Base-by-base conservation (phyloP, 257 asterid genomes). In the Fraxinus cuspidata region DNA sequence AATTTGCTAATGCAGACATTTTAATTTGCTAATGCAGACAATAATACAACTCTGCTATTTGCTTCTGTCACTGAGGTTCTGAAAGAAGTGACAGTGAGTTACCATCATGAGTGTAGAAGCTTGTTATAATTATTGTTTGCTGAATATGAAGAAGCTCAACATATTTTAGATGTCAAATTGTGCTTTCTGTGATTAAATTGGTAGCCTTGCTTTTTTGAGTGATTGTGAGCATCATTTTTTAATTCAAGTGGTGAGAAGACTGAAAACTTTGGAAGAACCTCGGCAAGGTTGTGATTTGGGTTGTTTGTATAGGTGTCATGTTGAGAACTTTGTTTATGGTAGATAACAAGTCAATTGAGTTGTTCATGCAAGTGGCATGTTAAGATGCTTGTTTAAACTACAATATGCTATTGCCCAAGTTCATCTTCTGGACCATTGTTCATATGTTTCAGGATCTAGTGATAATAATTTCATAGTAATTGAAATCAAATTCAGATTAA, bases 201-300 rank as follows among this genome's bases (percentile, higher is more conserved):
- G 35, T 23, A 63, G 69, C 69, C 35, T 63, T 25, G 6, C 31
- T 47, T 19, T 74, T 80, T 27, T 7, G n/a, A 13, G 77, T 8
- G 19, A 23, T 56, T 71, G 67, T 40, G 38, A 47, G 44, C 5
- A 40, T 21, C 25, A 58, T 27, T 58, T 60, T 76, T 69, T 7
- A 49, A 56, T 12, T 38, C 31, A 11, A 23, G 67, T 60, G 76
- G 74, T 37, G 13, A 71, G 49, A n/a, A 69, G 47, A 31, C 78
- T 71, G 73, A 3, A 65, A 68, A 13, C 11, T 21, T 7, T 0
- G 18, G 34, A 31, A 25, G 79, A 51, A 64, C 76, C 13, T 15
- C n/a, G 9, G 49, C 77, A 42, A 35, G 73, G 65, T 42, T 74
- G n/a, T 60, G 23, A 25, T 53, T 34, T 32, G 58, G 74, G 73